Base-by-base conservation (phyloP, 1,139 yeast genomes). In the Lodderomyces metapsilosis region DNA sequence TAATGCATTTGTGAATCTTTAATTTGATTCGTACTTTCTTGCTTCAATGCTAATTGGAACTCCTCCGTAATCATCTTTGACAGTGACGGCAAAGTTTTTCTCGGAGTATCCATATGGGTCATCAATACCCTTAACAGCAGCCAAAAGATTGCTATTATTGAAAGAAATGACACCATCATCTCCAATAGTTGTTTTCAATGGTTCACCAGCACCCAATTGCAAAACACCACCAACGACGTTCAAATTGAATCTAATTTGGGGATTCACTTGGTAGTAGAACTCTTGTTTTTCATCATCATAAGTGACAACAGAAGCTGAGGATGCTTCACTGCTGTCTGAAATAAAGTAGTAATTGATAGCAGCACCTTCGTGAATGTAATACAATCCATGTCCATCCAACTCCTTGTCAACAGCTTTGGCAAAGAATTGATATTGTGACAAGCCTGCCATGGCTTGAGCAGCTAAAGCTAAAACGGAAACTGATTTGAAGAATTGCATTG, bases 291-390 rank as follows among this genome's bases (percentile, higher is more conserved):
- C 36, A 12, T 39, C 42, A 54, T 83, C 83, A 56, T 73, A 79
- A 52, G 75, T 82, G 34, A 52, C 37, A 30, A 40, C 33, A 35
- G 40, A 42, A 24, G 42, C 42, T 15, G 32, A 13, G 3, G 32
- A 28, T 8, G 32, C 3, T 5, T 28, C 32, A 15, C 11, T 15
- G n/a, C 30, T 30, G 10, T 22, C 33, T 31, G 42, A 44, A 20
- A 74, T 51, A 56, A 72, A 67, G 40, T 68, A 54, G 57, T 72
- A 76, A 61, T 72, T 66, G 52, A 76, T 59, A 44, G 74, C 84
- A 37, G 84, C 83, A 56, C 84, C 83, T 59, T 74, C 80, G 53
- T 76, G 83, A 36, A 50, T 48, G 28, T 65, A 50, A 32, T 54
- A 45, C 39, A 75, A 50, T 32, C 67, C 69, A 25, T 56, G 44